Conservation (phyloP, 2,329 filamentous ascomycete genomes). For the Trichoderma oligosporum region DNA sequence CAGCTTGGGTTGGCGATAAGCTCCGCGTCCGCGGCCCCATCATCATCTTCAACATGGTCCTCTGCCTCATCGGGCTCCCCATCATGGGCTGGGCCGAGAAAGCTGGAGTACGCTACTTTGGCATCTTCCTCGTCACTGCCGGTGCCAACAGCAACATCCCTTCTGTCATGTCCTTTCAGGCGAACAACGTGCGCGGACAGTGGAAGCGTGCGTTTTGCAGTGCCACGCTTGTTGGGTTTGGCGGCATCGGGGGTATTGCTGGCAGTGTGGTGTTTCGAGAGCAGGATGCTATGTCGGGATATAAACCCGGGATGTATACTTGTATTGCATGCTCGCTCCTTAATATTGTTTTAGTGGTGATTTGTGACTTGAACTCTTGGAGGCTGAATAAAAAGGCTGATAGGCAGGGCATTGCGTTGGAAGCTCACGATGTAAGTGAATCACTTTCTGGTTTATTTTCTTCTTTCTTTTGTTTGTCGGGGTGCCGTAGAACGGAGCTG, state of each 20-base stretch:
- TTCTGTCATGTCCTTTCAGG: conserved; percentile 71
- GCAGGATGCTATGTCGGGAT: conserved; percentile 49
- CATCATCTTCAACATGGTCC: conserved; percentile 60
- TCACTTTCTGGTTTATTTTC: neutral
- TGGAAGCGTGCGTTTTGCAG: conserved; percentile 83
- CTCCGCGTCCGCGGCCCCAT: conserved; percentile 64
- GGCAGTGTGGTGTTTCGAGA: conserved; percentile 68
- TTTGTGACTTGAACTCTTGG: conserved; percentile 41
- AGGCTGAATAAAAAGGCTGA: conserved; percentile 49
- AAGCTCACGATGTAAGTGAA: conserved; percentile 46
- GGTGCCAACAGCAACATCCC: conserved; percentile 77
- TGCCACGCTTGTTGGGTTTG: conserved; percentile 70
- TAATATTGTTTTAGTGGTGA: conserved; percentile 43
- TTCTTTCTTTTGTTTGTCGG: neutral
- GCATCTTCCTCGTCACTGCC: conserved; percentile 71
- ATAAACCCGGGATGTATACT: conserved; percentile 53
- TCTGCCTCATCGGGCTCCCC: conserved; percentile 65
- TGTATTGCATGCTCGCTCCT: conserved; percentile 50
- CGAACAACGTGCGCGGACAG: conserved; percentile 83
- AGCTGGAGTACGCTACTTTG: conserved; percentile 62
- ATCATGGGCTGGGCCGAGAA: conserved; percentile 65
- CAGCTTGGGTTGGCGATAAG: conserved; percentile 63
- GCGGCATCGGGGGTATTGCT: conserved; percentile 74
- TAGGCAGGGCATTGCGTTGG: conserved; percentile 50
- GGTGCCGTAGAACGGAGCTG: neutral